Base-by-base conservation (phyloP, 2,329 filamentous ascomycete species). In the Taxawa tesnikishii region DNA sequence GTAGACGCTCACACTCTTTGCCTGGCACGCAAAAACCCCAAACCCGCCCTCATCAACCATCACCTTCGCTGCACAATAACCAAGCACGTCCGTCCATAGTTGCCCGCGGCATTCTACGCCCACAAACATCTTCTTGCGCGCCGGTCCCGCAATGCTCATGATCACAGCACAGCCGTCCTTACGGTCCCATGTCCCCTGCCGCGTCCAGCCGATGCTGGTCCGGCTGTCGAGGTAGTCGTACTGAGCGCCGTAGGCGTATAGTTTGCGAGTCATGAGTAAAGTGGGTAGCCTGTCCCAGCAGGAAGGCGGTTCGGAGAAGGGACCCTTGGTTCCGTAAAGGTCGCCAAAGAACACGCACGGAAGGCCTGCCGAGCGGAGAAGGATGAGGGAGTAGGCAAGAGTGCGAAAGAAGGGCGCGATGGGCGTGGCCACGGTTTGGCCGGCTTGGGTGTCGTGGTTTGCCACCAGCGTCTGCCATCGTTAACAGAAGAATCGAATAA, bases 281-380 rank as follows among this genome's bases (percentile, higher is more conserved):
- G 67, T 62, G 1, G 74, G 68, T 1, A 82, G 59, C 28, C 36
- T 34, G n/a, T 39, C 38, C 11, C 38, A 33, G 24, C 48, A 54
- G 11, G 46, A 45, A 27, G 73, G 73, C 3, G 55, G 56, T 36
- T 68, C 62, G 4, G 65, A 58, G n/a, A 63, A 58, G 15, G 67
- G 58, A 29, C 55, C 63, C 31, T 60, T 57, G 29, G 75, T 73
- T 14, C 77, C 76, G 50, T 78, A 80, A 1, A 82, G 50, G 46
- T 83, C 77, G 15, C 77, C 75, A 48, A 75, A 83, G 50, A 83
- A 83, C 21, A 81, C 58, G 43, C 73, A 81, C 0, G 78, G 78
- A 16, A 73, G 66, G 11, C 76, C 76, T 19, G 70, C 59, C 30
- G 63, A 54, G 9, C 75, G 68, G 15, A 84, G 69, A 2, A 85